These are phyloP conservation scores for Podila epigama DNA, from an alignment of 192 early-diverging fungal genomes.

Conservation along the genomic window DNA sequence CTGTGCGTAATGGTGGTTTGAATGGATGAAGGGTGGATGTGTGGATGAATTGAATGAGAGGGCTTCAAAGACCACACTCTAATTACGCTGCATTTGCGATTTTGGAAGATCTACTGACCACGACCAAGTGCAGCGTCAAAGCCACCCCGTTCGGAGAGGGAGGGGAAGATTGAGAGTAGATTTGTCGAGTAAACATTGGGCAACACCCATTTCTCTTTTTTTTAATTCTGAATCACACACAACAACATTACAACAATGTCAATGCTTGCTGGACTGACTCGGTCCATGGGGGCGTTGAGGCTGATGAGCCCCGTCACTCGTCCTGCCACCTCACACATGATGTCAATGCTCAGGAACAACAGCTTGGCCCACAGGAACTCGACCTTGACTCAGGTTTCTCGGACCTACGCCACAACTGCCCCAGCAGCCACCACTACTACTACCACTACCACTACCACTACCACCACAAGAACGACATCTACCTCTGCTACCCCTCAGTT, in stretches of 20 bases:
- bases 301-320: not conserved
- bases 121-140: too few species aligned
- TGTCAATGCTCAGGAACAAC: slow-evolving; percentile 2
- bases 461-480: not conserved
- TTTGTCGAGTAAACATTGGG: too few species aligned
- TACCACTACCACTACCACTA: too few species aligned
- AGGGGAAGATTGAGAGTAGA: too few species aligned
- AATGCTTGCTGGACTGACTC: slow-evolving; percentile 5
- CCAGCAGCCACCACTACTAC: slow-evolving; percentile 27
- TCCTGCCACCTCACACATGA: not conserved
- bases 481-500: slow-evolving; percentile 65
- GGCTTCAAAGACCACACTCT: not conserved
- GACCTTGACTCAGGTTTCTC: slow-evolving; percentile 7
- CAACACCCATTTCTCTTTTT: too few species aligned
- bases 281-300: slow-evolving; percentile 3
- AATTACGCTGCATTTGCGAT: not conserved
- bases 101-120: too few species aligned
- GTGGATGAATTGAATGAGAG: not conserved
- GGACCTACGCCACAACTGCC: slow-evolving; percentile 28
- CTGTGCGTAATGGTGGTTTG: not conserved
- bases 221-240: too few species aligned
- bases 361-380: not conserved
- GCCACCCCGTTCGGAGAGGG: too few species aligned
- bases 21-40: not conserved
- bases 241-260: slow-evolving; percentile 1